Conservation (phyloP, 139 green algal genomes). For the Chlamydomonas incerta region DNA sequence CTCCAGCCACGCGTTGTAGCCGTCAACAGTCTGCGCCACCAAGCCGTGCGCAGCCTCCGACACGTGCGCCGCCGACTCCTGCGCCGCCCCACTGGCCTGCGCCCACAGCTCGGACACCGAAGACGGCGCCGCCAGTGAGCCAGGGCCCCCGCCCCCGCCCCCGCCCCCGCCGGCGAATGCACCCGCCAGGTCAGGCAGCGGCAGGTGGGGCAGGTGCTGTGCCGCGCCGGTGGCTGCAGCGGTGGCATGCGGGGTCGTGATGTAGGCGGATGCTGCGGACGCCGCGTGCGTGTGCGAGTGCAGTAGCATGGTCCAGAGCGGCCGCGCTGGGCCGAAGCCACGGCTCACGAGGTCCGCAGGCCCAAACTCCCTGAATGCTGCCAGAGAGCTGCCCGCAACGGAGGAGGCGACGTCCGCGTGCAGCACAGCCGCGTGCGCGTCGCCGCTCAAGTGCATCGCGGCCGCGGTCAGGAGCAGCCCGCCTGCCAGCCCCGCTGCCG, state of each 20-base stretch:
- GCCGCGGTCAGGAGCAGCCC: neutral
- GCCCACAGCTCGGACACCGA: neutral
- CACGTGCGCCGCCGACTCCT: neutral
- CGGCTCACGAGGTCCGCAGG: neutral
- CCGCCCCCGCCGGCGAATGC: no score
- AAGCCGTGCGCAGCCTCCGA: neutral
- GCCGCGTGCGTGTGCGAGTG: neutral
- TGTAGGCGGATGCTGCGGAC: neutral
- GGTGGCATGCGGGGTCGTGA: neutral
- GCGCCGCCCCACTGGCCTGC: neutral
- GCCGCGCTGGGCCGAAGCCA: slow-evolving; percentile 8
- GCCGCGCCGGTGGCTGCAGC: neutral
- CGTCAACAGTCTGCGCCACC: neutral
- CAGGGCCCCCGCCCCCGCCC: neutral
- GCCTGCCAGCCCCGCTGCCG: neutral
- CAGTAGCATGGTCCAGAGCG: slow-evolving; percentile 9
- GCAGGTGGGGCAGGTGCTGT: neutral
- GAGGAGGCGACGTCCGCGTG: neutral
- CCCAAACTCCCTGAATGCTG: neutral
- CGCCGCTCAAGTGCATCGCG: neutral
- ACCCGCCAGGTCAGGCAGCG: neutral
- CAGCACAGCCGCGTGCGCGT: neutral
- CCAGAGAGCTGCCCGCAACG: neutral
- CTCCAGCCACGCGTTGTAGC: slow-evolving; percentile 31
- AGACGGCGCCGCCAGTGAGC: no score